Conservation (phyloP, 306 rosid genomes). For the Quercus berberidifolia region DNA sequence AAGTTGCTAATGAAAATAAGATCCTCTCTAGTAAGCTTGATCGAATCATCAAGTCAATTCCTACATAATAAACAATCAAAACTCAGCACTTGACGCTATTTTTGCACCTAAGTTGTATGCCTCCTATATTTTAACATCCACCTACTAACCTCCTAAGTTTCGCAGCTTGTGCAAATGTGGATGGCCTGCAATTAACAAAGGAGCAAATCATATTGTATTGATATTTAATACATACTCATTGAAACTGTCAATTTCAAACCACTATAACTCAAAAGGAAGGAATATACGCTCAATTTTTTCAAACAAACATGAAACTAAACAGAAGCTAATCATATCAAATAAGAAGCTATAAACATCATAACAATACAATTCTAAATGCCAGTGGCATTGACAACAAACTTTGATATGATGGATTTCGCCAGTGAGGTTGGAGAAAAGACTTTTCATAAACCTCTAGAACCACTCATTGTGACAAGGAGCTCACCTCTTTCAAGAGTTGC, state of each 20-base stretch:
- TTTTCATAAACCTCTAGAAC: not conserved
- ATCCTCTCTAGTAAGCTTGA: too few relatives aligned
- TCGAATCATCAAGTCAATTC: too few relatives aligned
- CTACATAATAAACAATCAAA: too few relatives aligned
- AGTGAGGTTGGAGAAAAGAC: not conserved
- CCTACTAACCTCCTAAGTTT: slow-evolving; percentile 71
- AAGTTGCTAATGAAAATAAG: too few relatives aligned
- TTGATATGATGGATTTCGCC: not conserved
- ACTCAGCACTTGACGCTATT: too few relatives aligned
- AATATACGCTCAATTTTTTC: not conserved
- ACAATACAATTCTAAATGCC: not conserved
- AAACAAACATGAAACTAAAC: not conserved
- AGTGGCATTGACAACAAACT: not conserved
- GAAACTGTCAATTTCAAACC: not conserved
- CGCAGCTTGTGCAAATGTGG: slow-evolving; percentile 89
- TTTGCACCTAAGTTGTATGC: too few relatives aligned
- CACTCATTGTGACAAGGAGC: slow-evolving; percentile 78
- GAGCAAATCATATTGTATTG: not conserved
- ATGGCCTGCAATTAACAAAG: slow-evolving; percentile 51
- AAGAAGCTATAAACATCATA: not conserved
- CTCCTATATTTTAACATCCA: not conserved
- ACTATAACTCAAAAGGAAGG: not conserved
- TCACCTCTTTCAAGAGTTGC: slow-evolving; percentile 70
- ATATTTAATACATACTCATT: slow-evolving; percentile 3
- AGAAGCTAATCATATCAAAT: slow-evolving; percentile 1